phyloP scores from a whole-genome alignment of 2,329 filamentous ascomycete genomes.

The Penicillium sp. region DNA sequence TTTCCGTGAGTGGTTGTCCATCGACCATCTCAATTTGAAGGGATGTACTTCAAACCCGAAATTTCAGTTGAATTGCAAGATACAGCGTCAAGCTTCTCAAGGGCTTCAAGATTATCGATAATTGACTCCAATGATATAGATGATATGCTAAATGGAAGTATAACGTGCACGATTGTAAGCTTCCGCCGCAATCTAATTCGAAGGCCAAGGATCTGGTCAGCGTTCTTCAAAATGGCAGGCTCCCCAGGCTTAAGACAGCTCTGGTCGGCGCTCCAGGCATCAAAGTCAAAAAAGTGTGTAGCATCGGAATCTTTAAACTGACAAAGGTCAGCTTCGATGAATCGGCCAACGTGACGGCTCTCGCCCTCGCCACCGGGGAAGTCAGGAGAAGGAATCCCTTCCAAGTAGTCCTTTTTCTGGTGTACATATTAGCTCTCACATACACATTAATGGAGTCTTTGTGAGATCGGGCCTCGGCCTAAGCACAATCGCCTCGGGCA shows the following conservation, averaged over 20 bases:
- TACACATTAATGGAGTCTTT: neutral
- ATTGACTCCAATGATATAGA: too few relatives aligned
- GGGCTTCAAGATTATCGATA: too few relatives aligned
- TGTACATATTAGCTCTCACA: neutral
- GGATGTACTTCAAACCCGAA: too few relatives aligned
- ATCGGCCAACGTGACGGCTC: neutral
- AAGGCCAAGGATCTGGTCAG: neutral
- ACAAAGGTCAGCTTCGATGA: neutral
- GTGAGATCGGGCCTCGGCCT: neutral
- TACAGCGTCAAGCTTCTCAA: too few relatives aligned
- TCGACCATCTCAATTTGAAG: too few relatives aligned
- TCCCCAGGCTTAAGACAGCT: neutral
- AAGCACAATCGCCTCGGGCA: neutral
- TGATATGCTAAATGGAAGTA: too few relatives aligned
- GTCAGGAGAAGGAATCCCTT: neutral
- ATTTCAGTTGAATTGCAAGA: too few relatives aligned
- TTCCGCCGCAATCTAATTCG: neutral
- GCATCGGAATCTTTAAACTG: neutral
- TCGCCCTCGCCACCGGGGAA: slow-evolving; percentile 1
- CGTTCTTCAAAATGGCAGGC: neutral
- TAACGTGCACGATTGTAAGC: too few relatives aligned
- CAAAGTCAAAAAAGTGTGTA: neutral
- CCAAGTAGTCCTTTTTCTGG: neutral
- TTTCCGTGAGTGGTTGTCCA: too few relatives aligned
- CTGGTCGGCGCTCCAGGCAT: neutral